Conservation (phyloP, 2,329 filamentous ascomycete species). For the Xylaria sp. region DNA sequence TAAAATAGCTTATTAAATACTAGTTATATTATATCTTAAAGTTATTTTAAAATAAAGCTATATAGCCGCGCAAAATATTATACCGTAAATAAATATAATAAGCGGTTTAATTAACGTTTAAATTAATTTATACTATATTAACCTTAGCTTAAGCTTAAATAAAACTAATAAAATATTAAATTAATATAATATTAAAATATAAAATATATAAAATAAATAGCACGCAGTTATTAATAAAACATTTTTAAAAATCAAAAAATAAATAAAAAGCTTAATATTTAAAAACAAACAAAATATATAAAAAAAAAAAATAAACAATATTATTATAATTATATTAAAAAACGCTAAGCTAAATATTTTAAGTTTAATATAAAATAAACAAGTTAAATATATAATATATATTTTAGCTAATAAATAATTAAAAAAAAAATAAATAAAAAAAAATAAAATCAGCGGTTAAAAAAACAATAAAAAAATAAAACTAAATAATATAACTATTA, state of each 20-base stretch:
- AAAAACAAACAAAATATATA: not conserved
- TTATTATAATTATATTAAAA: not conserved
- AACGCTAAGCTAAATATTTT: not conserved
- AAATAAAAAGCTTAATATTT: not conserved
- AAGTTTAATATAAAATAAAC: not conserved
- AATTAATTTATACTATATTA: not conserved
- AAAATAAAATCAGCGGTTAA: not conserved
- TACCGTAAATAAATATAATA: not conserved
- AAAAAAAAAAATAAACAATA: not conserved
- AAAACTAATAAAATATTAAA: not conserved
- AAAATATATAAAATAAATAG: not conserved
- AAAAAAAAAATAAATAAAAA: no score
- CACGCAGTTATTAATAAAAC: not conserved
- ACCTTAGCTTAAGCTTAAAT: not conserved
- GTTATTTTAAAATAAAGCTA: not conserved
- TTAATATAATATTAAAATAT: not conserved
- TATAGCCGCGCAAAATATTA: not conserved
- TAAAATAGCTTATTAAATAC: not conserved
- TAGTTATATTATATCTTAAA: not conserved
- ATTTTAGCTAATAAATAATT: not conserved
- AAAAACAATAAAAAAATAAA: not conserved
- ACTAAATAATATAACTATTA: not conserved
- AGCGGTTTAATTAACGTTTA: not conserved
- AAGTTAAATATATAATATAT: not conserved
- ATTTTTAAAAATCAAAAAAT: not conserved